Conservation (phyloP, 805 yeast species). For the Yarrowia deformans region DNA sequence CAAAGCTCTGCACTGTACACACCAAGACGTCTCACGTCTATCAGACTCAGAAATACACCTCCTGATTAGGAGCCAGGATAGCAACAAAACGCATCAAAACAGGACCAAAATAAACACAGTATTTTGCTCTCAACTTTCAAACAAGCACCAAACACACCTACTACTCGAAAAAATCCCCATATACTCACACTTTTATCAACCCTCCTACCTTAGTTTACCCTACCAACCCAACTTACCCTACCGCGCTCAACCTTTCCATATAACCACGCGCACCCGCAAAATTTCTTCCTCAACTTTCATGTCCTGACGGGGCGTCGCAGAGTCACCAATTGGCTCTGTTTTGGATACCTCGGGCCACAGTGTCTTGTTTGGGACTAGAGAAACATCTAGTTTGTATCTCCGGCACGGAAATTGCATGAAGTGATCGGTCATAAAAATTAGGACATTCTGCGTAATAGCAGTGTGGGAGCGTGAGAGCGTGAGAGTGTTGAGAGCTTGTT, state of each 20-base stretch:
- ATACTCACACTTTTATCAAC: no score
- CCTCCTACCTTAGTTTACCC: background rate
- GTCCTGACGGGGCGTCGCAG: constrained; percentile 37
- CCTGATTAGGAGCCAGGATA: background rate
- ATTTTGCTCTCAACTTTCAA: no score
- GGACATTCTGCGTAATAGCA: constrained; percentile 1
- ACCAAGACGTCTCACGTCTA: background rate
- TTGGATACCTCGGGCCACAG: constrained; percentile 23
- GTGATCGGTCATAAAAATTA: constrained; percentile 34
- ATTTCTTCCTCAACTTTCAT: constrained; percentile 29
- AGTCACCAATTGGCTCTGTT: constrained; percentile 21
- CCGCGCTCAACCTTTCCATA: background rate
- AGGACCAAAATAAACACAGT: background rate
- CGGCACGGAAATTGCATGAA: constrained; percentile 31
- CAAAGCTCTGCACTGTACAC: background rate
- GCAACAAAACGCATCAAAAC: background rate
- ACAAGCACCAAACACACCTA: no score
- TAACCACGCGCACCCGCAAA: background rate
- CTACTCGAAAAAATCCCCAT: no score
- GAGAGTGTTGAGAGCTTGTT: no score
- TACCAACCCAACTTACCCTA: constrained; percentile 10
- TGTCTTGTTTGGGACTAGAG: constrained; percentile 35
- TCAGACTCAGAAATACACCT: background rate
- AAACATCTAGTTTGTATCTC: constrained; percentile 29
- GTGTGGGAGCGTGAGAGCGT: background rate